Evolutionary conservation across 352 stramenopile genomes (phyloP).

Genomic region (Globisporangium takayamanum): DNA sequence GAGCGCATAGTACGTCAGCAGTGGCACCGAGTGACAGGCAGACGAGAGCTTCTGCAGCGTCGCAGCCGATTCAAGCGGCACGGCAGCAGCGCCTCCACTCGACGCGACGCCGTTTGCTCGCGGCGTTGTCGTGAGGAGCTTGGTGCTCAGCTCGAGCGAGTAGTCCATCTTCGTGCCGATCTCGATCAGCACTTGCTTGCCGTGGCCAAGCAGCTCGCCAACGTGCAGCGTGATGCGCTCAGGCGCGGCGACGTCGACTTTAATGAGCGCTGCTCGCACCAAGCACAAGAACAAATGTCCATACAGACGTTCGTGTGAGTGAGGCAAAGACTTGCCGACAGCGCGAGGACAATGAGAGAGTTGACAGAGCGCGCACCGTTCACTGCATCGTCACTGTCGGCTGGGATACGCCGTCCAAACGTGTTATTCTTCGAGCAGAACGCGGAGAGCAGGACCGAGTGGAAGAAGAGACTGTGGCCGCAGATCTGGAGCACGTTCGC

Average conservation of each 20-base stretch:
- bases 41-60: constrained; percentile 44
- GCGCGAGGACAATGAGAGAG: neutral
- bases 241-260: constrained; percentile 73
- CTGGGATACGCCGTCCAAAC: constrained; percentile 57
- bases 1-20: constrained; percentile 73
- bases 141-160: constrained; percentile 55
- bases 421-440: constrained; percentile 67
- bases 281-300: neutral
- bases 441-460: constrained; percentile 66
- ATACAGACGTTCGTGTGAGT: neutral
- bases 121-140: constrained; percentile 35
- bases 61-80: constrained; percentile 30
- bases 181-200: constrained; percentile 66
- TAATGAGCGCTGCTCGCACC: constrained; percentile 42
- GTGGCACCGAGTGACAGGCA: constrained; percentile 67
- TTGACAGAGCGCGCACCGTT: constrained; percentile 29
- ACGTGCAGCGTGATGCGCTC: constrained; percentile 79
- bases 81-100: neutral
- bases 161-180: constrained; percentile 58
- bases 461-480: constrained; percentile 82
- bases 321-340: neutral
- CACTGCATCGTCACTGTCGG: constrained; percentile 54
- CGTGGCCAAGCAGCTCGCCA: constrained; percentile 39
- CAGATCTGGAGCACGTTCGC: constrained; percentile 71
- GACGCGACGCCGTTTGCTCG: constrained; percentile 15